These are phyloP conservation scores for Zygnema cylindricum DNA, from an alignment of 139 green algal species.

Conservation along the genomic window DNA sequence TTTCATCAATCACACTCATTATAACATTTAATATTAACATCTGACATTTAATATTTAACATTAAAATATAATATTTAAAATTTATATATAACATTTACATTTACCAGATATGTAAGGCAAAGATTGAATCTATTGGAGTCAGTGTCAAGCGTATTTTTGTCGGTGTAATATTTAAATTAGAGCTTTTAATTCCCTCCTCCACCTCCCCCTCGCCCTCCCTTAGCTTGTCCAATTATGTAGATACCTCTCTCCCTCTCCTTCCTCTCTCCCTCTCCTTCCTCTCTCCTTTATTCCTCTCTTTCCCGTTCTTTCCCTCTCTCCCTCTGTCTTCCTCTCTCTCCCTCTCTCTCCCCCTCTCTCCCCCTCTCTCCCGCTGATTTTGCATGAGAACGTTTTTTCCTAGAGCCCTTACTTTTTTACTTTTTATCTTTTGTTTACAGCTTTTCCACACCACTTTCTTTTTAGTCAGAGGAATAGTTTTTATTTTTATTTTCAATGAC, in stretches of 20 bases:
- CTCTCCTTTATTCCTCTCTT: background rate
- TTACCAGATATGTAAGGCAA: no score
- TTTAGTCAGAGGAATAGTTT: no score
- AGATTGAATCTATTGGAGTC: background rate
- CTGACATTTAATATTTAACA: no score
- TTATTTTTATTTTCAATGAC: no score
- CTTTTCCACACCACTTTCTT: no score
- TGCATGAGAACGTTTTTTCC: no score
- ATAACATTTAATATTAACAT: no score
- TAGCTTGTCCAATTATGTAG: background rate
- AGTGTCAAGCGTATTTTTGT: background rate
- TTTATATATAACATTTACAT: no score
- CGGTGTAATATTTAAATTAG: background rate
- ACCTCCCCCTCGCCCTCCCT: background rate
- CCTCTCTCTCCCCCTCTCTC: background rate
- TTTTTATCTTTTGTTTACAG: no score
- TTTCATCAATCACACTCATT: no score
- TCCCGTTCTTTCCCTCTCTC: slow-evolving; percentile 1
- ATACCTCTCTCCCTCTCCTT: slow-evolving; percentile 4
- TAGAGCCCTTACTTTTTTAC: no score
- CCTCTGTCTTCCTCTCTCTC: background rate
- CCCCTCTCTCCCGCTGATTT: background rate
- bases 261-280: background rate
- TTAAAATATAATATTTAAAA: no score
- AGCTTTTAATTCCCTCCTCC: background rate